These are phyloP conservation scores for Sugiyamaella paludigena DNA, from an alignment of 1,139 yeast genomes.

Conservation along the genomic window DNA sequence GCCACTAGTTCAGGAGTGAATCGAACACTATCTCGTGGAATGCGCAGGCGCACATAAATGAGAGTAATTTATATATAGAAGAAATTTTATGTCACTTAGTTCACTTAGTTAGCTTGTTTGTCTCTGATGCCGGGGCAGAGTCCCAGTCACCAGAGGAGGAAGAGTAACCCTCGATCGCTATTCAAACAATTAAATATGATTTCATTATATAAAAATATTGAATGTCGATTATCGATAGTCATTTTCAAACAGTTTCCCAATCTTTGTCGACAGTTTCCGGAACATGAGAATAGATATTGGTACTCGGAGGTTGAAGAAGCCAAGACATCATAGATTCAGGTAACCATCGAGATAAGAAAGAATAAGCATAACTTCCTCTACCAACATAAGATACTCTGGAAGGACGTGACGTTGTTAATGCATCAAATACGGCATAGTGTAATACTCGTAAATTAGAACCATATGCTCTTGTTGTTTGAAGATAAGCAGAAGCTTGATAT, in stretches of 20 bases:
- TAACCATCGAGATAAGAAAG: conserved; percentile 32
- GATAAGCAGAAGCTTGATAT: conserved; percentile 35
- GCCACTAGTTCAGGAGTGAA: conserved; percentile 13
- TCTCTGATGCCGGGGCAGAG: conserved; percentile 1
- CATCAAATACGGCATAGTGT: conserved; percentile 39
- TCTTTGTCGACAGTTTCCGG: conserved; percentile 22
- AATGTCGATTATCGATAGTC: not conserved
- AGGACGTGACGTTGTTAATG: conserved; percentile 33
- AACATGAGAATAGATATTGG: conserved; percentile 11
- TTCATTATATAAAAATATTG: too few relatives aligned
- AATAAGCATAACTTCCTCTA: conserved; percentile 39
- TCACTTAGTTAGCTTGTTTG: not conserved
- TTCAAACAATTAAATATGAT: too few relatives aligned
- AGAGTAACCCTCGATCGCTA: too few relatives aligned
- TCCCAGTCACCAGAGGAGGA: conserved; percentile 2
- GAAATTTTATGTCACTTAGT: not conserved
- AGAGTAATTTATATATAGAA: not conserved
- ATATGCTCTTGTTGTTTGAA: conserved; percentile 33
- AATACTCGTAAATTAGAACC: conserved; percentile 37
- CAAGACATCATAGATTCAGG: conserved; percentile 40
- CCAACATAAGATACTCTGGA: conserved; percentile 41
- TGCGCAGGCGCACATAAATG: conserved; percentile 3
- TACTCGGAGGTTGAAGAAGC: conserved; percentile 32
- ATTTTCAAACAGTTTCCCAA: conserved; percentile 28
- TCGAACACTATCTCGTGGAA: conserved; percentile 11